Evolutionary conservation across 2,329 filamentous ascomycete genomes (phyloP), one percentile per base, ranked within the genome.

Genomic region (Neopestalotiopsis sp.): DNA sequence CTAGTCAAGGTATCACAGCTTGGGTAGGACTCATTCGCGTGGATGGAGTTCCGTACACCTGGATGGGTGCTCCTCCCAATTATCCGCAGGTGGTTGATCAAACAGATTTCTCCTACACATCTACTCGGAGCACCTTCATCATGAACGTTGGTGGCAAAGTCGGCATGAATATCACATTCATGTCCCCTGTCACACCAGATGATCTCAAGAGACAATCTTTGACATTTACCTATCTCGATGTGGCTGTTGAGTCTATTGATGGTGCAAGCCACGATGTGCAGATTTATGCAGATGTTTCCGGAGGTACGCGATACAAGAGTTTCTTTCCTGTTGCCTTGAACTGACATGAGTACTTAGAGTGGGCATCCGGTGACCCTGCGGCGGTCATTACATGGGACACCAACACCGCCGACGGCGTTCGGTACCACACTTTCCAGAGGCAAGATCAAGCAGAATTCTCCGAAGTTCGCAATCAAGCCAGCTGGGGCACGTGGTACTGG

Each of bases 401-500:
- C 70, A 85, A 81, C 45, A 83, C 81, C 1, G 74, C 74, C 12
- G 81, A 84, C 34, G 84, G 82, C 3, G 81, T 93, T 49, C 84
- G 85, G 5, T 93, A 91, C 74, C 91, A 94, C 80, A 86, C 86
- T 63, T 88, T 93, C 68, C 85, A 84, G 72, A 85, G 88, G 59
- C 82, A 86, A 70, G 78, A 83, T 9, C 91, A 95, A 78, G 81
- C 88, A 63, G 81, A 90, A 20, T 91, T 96, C 67, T 87, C 88
- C 1, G 94, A 97, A 77, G 82, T 82, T 13, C 81, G 81, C 56
- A 91, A 97, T 74, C 90, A 91, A 72, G 88, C 93, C 0, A 91
- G 94, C 81, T 97, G 94, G 94, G 94, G 94, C 2, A 90, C 88
- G 65, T 88, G 95, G 81, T 78, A 76, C 79, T 94, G 94, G 78